Conservation (phyloP, 2,329 filamentous ascomycete species). For the Alternaria panax region DNA sequence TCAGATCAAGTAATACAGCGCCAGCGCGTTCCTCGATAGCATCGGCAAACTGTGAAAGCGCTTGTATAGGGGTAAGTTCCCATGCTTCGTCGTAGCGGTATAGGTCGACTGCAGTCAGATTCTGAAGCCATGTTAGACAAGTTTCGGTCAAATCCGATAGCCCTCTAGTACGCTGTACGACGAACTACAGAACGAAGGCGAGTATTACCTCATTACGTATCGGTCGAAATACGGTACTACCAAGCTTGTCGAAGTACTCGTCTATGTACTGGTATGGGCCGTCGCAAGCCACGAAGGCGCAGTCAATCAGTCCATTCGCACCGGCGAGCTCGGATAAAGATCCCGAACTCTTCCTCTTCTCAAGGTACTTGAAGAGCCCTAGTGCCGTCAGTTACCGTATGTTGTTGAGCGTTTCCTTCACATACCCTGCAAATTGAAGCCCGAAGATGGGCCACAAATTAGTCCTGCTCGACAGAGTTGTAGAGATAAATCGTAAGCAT, state of each 20-base stretch:
- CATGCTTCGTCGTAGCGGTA: conserved; percentile 34
- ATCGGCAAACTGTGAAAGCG: conserved; percentile 19
- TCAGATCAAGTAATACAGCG: conserved; percentile 23
- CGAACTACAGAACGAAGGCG: background rate
- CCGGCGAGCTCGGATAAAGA: conserved; percentile 19
- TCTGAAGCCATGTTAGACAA: conserved; percentile 15
- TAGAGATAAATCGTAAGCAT: conserved; percentile 63
- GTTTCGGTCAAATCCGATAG: background rate
- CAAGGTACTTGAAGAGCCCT: conserved; percentile 28
- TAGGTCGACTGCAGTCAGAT: conserved; percentile 26
- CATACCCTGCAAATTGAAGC: conserved; percentile 62
- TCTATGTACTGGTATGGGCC: conserved; percentile 69
- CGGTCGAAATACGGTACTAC: conserved; percentile 36
- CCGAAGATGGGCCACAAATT: conserved; percentile 67
- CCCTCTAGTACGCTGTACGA: background rate
- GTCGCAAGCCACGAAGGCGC: conserved; percentile 66
- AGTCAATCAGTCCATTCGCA: conserved; percentile 20
- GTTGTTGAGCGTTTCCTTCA: conserved; percentile 8
- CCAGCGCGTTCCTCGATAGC: background rate
- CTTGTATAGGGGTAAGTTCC: conserved; percentile 23
- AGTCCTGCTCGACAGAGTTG: conserved; percentile 65
- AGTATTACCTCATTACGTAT: conserved; percentile 25
- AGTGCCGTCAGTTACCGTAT: background rate
- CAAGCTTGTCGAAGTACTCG: conserved; percentile 67
- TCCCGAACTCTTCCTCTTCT: conserved; percentile 20